A percentile compares a stretch with the other conserved stretches of the same genome.
Conservation (phyloP, 2,329 filamentous ascomycete species). For the Pyrenophora tritici-repentis region DNA sequence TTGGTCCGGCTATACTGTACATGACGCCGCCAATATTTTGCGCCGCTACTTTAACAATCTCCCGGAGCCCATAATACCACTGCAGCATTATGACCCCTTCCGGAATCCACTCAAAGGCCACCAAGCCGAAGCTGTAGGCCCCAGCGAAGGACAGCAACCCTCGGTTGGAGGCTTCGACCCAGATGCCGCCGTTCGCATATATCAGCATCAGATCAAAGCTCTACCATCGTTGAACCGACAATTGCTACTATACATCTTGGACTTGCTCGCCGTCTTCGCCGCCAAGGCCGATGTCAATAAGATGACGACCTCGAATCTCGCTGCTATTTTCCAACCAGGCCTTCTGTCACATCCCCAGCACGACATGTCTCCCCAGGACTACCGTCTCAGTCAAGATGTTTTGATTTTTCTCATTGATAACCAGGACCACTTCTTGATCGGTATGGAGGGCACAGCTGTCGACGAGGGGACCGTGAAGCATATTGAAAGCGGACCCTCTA, state of each 20-base stretch:
- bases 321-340: slow-evolving; percentile 96
- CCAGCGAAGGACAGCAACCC: slow-evolving; percentile 67
- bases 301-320: slow-evolving; percentile 93
- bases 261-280: slow-evolving; percentile 93
- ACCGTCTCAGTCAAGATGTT: slow-evolving; percentile 93
- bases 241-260: slow-evolving; percentile 90
- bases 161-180: slow-evolving; percentile 76
- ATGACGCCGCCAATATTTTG: slow-evolving; percentile 96
- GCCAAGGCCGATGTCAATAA: slow-evolving; percentile 96
- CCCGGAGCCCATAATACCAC: slow-evolving; percentile 92
- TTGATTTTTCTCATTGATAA: slow-evolving; percentile 98
- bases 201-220: slow-evolving; percentile 90
- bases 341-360: slow-evolving; percentile 92
- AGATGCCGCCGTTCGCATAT: slow-evolving; percentile 75
- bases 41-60: slow-evolving; percentile 94
- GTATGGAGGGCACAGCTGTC: slow-evolving; percentile 98
- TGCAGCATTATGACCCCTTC: slow-evolving; percentile 91
- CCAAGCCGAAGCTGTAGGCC: slow-evolving; percentile 71
- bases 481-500: slow-evolving; percentile 69
- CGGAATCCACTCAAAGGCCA: slow-evolving; percentile 77
- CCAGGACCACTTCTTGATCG: slow-evolving; percentile 96
- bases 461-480: slow-evolving; percentile 76
- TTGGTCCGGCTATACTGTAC: slow-evolving; percentile 97
- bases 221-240: slow-evolving; percentile 92
- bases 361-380: slow-evolving; percentile 94